A percentile compares a stretch with the other conserved stretches of the same genome.
phyloP scores from a whole-genome alignment of 257 asterid genomes.

The Fraxinus anomala region DNA sequence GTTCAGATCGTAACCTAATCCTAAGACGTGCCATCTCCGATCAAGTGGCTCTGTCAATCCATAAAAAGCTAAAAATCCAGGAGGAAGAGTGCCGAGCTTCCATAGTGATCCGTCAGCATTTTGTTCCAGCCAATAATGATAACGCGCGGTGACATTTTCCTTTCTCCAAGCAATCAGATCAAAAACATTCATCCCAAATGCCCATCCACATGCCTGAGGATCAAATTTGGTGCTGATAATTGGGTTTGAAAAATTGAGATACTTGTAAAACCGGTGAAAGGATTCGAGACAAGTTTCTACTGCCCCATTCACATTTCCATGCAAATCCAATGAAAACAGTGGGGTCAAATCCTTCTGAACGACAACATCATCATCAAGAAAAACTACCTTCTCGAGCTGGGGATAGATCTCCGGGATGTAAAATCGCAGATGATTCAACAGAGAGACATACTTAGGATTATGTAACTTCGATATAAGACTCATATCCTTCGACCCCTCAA shows the following conservation, averaged over 20 bases:
- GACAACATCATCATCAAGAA: constrained; percentile 58
- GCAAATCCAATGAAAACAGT: constrained; percentile 26
- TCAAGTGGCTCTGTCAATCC: constrained; percentile 31
- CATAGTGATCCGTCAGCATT: constrained; percentile 21
- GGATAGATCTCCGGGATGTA: constrained; percentile 56
- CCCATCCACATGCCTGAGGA: constrained; percentile 34
- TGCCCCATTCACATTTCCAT: constrained; percentile 33
- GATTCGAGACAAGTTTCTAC: constrained; percentile 31
- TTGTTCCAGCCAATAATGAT: constrained; percentile 27
- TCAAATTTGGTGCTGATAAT: constrained; percentile 26
- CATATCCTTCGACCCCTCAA: constrained; percentile 30
- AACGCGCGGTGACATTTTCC: constrained; percentile 12
- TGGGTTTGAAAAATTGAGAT: constrained; percentile 26
- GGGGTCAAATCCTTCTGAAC: constrained; percentile 48
- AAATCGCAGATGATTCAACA: constrained; percentile 52
- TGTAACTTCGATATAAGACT: constrained; percentile 34
- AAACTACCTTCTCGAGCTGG: constrained; percentile 52
- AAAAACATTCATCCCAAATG: constrained; percentile 29
- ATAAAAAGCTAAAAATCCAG: constrained; percentile 25
- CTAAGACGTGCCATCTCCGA: constrained; percentile 34
- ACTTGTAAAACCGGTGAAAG: constrained; percentile 23
- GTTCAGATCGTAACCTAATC: constrained; percentile 27
- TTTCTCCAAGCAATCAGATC: constrained; percentile 28
- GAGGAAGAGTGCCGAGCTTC: constrained; percentile 28
- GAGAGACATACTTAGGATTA: constrained; percentile 40